Conservation (phyloP, 2,329 filamentous ascomycete genomes). For the Magnaporthales sp. region DNA sequence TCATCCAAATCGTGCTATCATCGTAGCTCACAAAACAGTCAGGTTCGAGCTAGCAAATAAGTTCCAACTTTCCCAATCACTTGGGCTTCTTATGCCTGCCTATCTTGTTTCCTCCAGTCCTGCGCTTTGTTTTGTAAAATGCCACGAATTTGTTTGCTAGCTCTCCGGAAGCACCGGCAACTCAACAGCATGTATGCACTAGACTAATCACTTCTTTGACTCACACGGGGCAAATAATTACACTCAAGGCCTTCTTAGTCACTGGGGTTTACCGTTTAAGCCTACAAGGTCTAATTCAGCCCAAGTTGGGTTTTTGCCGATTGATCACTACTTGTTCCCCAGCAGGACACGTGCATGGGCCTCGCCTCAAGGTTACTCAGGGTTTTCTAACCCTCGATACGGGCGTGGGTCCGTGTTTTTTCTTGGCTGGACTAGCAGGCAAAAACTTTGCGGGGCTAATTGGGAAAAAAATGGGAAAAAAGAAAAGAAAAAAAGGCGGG, state of each 20-base stretch:
- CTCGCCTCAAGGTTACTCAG: neutral
- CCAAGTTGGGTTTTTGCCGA: neutral
- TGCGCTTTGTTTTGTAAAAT: neutral
- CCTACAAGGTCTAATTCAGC: neutral
- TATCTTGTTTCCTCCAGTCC: neutral
- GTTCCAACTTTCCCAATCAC: too few relatives aligned
- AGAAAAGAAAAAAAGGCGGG: neutral
- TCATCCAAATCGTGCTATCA: neutral
- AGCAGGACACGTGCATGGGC: neutral
- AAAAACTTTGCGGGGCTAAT: neutral
- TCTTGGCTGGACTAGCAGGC: neutral
- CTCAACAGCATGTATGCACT: neutral
- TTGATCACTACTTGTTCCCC: neutral
- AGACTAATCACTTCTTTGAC: neutral
- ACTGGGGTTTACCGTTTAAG: neutral
- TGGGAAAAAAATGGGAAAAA: neutral
- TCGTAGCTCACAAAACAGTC: too few relatives aligned
- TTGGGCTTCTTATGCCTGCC: too few relatives aligned
- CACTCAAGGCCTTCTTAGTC: neutral
- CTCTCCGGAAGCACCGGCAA: neutral
- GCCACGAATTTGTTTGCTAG: neutral
- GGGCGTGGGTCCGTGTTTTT: neutral
- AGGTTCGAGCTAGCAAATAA: too few relatives aligned
- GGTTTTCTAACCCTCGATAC: neutral
- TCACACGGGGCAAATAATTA: neutral